Percentiles rank a stretch among this genome's conserved stretches.
These are phyloP conservation scores for Xylaria digitata DNA, from an alignment of 2,329 filamentous ascomycete genomes.

Conservation along the genomic window DNA sequence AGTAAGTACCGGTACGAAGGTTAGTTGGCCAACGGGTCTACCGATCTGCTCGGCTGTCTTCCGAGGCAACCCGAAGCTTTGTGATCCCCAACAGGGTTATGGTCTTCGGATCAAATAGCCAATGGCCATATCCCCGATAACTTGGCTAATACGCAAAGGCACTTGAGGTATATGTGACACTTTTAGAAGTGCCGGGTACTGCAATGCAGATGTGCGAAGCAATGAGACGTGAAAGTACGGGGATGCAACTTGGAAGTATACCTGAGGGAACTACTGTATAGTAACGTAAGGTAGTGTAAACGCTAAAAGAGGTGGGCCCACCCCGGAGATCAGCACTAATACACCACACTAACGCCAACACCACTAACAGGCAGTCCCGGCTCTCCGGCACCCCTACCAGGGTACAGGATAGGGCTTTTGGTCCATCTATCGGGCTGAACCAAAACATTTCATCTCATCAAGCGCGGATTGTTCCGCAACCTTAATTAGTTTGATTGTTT, in stretches of 20 bases:
- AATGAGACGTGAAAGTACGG: slow-evolving; percentile 7
- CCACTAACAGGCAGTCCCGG: slow-evolving; percentile 16
- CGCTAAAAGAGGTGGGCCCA: slow-evolving; percentile 7
- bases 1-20: slow-evolving; percentile 19
- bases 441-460: neutral
- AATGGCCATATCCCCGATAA: neutral
- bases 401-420: neutral
- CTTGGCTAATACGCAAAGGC: no score
- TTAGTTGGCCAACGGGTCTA: neutral
- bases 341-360: no score
- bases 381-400: slow-evolving; percentile 21
- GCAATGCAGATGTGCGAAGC: neutral
- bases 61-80: slow-evolving; percentile 7
- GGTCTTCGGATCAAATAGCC: neutral
- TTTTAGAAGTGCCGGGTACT: neutral
- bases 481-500: neutral
- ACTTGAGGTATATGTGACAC: neutral
- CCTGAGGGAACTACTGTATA: no score
- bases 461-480: slow-evolving; percentile 17
- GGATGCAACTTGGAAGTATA: neutral
- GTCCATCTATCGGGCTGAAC: slow-evolving; percentile 14
- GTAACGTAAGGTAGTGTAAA: neutral
- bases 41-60: neutral
- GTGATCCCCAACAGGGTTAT: neutral
- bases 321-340: slow-evolving; percentile 1